A percentile compares a stretch with the other conserved stretches of the same genome.
These are phyloP conservation scores for Lathyrus aphaca DNA, from an alignment of 306 rosid genomes.

Conservation along the genomic window DNA sequence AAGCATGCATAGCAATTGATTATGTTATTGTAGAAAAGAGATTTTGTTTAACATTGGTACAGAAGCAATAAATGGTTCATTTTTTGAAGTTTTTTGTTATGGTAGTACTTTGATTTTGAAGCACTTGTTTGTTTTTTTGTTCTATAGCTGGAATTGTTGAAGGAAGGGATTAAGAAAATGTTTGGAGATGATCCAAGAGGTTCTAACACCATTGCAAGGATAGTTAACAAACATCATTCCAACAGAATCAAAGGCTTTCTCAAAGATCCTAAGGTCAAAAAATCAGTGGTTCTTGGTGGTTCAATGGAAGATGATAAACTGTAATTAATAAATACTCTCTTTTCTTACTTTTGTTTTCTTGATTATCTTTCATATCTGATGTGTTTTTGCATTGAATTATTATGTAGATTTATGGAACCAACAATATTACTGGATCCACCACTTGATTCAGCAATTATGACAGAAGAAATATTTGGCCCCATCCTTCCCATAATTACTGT, in stretches of 20 bases:
- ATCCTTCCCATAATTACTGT: constrained; percentile 74
- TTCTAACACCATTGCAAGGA: constrained; percentile 54
- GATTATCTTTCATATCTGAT: not conserved
- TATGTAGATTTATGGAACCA: constrained; percentile 76
- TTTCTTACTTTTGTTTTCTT: not conserved
- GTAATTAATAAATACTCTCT: constrained; percentile 42
- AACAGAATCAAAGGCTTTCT: constrained; percentile 55
- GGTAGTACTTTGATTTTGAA: constrained; percentile 16
- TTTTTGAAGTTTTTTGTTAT: not conserved
- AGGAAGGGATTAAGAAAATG: constrained; percentile 51
- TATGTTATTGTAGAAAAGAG: constrained; percentile 63
- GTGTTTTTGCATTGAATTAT: not conserved
- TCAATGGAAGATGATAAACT: constrained; percentile 59
- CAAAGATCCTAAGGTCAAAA: constrained; percentile 46
- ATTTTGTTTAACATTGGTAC: constrained; percentile 58
- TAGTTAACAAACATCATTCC: constrained; percentile 56
- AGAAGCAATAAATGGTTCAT: not conserved
- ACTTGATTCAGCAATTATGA: constrained; percentile 62
- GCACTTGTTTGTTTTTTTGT: not conserved
- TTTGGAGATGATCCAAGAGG: constrained; percentile 59
- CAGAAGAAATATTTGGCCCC: constrained; percentile 80
- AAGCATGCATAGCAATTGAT: constrained; percentile 78
- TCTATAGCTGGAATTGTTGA: constrained; percentile 57
- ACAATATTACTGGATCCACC: constrained; percentile 78
- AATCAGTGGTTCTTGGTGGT: constrained; percentile 70